Base-by-base conservation (phyloP, 495 filamentous ascomycete species). In the Penicillium nucicola region DNA sequence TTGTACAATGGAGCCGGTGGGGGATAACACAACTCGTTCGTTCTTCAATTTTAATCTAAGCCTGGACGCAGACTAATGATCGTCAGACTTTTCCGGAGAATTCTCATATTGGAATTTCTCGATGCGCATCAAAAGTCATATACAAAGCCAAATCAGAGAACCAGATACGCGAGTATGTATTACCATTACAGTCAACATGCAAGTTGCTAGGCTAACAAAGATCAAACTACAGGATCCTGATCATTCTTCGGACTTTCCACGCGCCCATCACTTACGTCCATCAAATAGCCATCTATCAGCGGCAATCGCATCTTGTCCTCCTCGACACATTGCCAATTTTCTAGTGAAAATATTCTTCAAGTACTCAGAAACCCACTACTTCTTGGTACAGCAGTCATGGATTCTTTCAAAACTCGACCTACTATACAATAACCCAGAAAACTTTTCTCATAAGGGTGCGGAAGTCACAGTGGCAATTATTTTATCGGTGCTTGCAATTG, bases 101-200 rank as follows among this genome's bases (percentile, higher is more conserved):
- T 71, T 70, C 44, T 73, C 69, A 4, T 67, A 71, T 44, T 68
- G 68, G 65, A 71, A 71, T 34, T 71, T 73, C 43, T 67, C 66
- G 13, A 68, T 65, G 68, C 62, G 66, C 13, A 51, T 68, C 11
- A 66, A 68, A 45, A 56, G 56, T 10, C 61, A 61, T 15, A 67
- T 70, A 35, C 61, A 67, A 41, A 55, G 60, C 37, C 64, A 52
- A 38, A 64, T 62, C 41, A 45, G 48, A 12, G 49, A 45, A 23
- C 50, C 38, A 3, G 52, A 50, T 20, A 49, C 40, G 20, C 46
- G 45, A 42, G 67, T 65, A 63, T 31, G 42, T 36, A 36, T 30
- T 22, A 53, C 17, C 13, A 6, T 33, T 8, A 13, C 4, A 19
- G 25, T 14, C 40, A 28, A 12, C 8, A 17, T 23, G n/a, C n/a